Conservation (phyloP, 148 eudicot species). For the Rhododendron williamsianum region DNA sequence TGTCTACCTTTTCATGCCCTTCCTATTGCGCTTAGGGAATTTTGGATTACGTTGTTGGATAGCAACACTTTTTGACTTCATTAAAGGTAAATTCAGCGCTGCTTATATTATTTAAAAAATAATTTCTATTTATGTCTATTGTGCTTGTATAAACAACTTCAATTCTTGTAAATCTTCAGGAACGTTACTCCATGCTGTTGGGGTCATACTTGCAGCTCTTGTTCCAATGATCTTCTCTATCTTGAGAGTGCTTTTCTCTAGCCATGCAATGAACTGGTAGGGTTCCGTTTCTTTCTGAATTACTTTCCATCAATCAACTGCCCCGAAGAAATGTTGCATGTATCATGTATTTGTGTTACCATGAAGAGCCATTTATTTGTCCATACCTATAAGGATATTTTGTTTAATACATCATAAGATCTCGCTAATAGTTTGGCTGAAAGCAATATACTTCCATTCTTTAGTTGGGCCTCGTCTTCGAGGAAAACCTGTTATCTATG, state of each 20-base stretch:
- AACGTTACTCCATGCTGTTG: conserved; percentile 49
- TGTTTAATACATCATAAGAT: background rate
- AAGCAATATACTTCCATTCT: background rate
- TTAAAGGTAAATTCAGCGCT: conserved; percentile 55
- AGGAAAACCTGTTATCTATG: background rate
- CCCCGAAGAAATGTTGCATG: background rate
- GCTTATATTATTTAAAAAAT: background rate
- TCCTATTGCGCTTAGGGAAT: conserved; percentile 36
- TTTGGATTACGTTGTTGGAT: conserved; percentile 36
- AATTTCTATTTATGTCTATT: background rate
- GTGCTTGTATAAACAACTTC: background rate
- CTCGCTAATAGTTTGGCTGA: background rate
- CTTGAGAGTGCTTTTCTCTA: conserved; percentile 55
- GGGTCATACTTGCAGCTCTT: conserved; percentile 54
- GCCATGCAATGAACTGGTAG: conserved; percentile 85
- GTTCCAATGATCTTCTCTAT: conserved; percentile 61
- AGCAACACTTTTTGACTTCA: conserved; percentile 42
- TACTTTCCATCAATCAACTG: background rate
- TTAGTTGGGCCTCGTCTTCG: background rate
- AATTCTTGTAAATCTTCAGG: conserved; percentile 40
- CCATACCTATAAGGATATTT: background rate
- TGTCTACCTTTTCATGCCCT: conserved; percentile 58
- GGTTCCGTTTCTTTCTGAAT: conserved; percentile 16
- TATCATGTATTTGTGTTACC: background rate
- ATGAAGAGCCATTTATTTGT: background rate